Evolutionary conservation across 1,284 basidiomycete species (phyloP).

Genomic region (Cryptococcus maquisensis): DNA sequence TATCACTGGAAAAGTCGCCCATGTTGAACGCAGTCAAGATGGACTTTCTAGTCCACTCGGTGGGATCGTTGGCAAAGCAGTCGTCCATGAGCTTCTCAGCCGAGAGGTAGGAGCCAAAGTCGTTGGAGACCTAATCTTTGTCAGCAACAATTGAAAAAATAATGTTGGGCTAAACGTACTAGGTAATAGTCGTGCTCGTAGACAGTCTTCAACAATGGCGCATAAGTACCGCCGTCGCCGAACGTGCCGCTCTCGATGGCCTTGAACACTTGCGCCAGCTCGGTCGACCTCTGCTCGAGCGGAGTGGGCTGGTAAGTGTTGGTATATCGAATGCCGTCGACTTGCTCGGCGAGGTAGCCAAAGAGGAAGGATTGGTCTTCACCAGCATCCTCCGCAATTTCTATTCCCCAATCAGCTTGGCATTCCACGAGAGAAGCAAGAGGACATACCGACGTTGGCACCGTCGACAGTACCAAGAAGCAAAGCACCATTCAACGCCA

Average conservation of each 20-base stretch:
- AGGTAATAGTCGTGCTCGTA: conserved; percentile 60
- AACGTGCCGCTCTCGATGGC: conserved; percentile 68
- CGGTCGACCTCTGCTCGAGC: conserved; percentile 73
- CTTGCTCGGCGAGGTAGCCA: conserved; percentile 49
- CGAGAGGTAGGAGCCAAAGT: conserved; percentile 82
- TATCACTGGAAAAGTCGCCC: conserved; percentile 91
- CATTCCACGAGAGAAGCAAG: not conserved
- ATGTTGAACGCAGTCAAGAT: conserved; percentile 77
- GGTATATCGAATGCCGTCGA: conserved; percentile 76
- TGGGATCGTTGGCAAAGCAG: conserved; percentile 66
- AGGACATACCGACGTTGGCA: conserved; percentile 67
- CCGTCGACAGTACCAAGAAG: conserved; percentile 67
- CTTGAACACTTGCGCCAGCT: conserved; percentile 62
- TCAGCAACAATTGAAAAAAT: not conserved
- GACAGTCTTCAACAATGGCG: conserved; percentile 57
- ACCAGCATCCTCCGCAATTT: conserved; percentile 85
- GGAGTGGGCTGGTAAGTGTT: conserved; percentile 75
- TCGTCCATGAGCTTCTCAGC: conserved; percentile 81
- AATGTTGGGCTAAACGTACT: conserved; percentile 1
- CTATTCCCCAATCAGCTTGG: conserved; percentile 8
- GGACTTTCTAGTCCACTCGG: conserved; percentile 85
- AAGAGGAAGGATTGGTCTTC: conserved; percentile 54
- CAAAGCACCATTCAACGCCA: conserved; percentile 70
- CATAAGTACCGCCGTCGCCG: conserved; percentile 70
- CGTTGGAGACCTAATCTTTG: conserved; percentile 63